Base-by-base conservation (phyloP, 352 stramenopile species). In the Phytopythium boreale region DNA sequence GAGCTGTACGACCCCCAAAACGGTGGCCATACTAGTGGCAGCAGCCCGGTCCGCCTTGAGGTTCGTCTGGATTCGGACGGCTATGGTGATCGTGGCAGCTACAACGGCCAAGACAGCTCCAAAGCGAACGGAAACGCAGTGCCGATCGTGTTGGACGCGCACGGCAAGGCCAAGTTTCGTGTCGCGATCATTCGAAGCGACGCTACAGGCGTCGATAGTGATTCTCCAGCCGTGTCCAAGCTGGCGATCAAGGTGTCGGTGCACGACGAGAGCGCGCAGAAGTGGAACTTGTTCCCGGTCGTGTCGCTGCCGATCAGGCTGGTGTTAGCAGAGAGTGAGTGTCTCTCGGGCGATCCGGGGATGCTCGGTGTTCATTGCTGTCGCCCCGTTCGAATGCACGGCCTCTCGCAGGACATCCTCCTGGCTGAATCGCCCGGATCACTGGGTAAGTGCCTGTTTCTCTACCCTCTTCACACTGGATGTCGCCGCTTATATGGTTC, bases 351-450 rank as follows among this genome's bases (percentile, higher is more conserved):
- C 43, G 44, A 61, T 19, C 58, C 61, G 26, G 72, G 65, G 20
- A 63, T 65, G 11, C 67, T 93, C 10, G 84, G 84, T 10, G 79
- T 91, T 31, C 84, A 93, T 63, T 93, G 82, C 70, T 93, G 84
- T 39, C 77, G 84, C 10, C 70, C 78, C 11, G 73, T 93, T 9
- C 68, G 64, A n/a, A 73, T 91, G 63, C 64, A 71, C 14, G 77
- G 74, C 14, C 47, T 90, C 36, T 61, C 78, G 8, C 71, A 61
- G 4, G 82, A 89, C 44, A 80, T 93, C n/a, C 60, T 89, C 29
- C 67, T 93, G 24, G 84, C 82, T 19, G 84, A 93, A 67, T 90
- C 84, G 3, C 84, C 82, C 19, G 84, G 84, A 9, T 87, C 85
- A 37, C 69, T 93, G 2, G 84, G 78, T 87, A 75, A 27, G 20